Conservation (phyloP, 2,329 filamentous ascomycete genomes). For the Graphiopsis chlorocephala region DNA sequence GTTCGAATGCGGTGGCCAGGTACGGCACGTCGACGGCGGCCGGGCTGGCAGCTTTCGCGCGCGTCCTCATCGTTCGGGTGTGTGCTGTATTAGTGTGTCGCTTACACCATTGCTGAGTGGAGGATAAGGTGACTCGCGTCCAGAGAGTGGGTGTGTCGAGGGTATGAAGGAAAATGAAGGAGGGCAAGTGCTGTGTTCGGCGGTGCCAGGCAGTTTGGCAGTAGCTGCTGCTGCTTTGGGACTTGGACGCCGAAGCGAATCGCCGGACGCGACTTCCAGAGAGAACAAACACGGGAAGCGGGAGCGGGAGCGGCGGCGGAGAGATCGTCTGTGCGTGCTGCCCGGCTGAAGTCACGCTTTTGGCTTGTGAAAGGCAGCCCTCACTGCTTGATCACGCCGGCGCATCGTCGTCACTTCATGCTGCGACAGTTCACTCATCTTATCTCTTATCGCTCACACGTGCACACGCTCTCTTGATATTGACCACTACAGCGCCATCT, state of each 20-base stretch:
- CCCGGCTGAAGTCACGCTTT: background rate
- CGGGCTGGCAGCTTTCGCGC: conserved; percentile 44
- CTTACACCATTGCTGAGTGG: conserved; percentile 7
- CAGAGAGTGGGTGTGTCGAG: background rate
- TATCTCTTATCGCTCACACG: background rate
- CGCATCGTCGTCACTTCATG: background rate
- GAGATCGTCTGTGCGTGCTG: background rate
- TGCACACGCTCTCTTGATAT: background rate
- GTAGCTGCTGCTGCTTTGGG: conserved; percentile 10
- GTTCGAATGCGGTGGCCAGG: conserved; percentile 67
- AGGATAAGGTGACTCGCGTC: background rate
- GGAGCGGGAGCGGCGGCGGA: background rate
- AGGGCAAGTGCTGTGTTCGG: background rate
- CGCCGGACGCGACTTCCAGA: conserved; percentile 11
- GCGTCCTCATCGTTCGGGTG: conserved; percentile 47
- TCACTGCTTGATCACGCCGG: background rate
- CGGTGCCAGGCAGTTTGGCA: background rate
- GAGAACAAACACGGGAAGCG: conserved; percentile 5
- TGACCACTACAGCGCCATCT: background rate
- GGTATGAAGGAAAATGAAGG: background rate
- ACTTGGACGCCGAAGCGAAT: background rate
- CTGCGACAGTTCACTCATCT: background rate
- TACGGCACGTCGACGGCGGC: conserved; percentile 67
- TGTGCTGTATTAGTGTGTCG: conserved; percentile 8
- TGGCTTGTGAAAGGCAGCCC: conserved; percentile 3